Evolutionary conservation across 306 rosid species (phyloP).

Genomic region (Aeschynomene evenia): DNA sequence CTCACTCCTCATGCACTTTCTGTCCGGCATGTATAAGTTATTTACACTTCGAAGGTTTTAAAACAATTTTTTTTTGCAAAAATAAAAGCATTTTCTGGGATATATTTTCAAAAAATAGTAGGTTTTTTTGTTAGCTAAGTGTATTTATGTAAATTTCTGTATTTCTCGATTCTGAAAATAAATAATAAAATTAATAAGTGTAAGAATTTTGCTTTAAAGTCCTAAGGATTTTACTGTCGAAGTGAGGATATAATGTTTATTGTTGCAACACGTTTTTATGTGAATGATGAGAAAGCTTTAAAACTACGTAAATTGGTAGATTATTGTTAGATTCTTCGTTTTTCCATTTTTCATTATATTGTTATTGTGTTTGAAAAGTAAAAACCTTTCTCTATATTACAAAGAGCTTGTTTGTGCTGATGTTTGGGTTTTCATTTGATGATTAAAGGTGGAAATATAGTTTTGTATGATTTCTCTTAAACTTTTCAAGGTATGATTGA

Average conservation of each 20-base stretch:
- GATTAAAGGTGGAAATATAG: conserved; percentile 5
- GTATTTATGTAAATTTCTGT: too few species aligned
- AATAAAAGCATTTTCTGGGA: too few species aligned
- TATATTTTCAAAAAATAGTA: too few species aligned
- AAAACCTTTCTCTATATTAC: background rate
- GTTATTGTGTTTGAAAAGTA: background rate
- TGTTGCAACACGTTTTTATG: background rate
- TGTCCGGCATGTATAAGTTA: too few species aligned
- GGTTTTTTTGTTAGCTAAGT: too few species aligned
- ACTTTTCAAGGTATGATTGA: background rate
- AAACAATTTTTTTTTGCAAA: too few species aligned
- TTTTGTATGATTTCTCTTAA: background rate
- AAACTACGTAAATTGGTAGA: conserved; percentile 6
- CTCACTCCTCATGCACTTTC: too few species aligned
- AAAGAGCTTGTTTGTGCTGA: background rate
- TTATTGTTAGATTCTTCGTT: conserved; percentile 1
- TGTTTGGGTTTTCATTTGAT: background rate
- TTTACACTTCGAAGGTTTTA: too few species aligned
- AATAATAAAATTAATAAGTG: background rate
- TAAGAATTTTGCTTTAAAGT: too few species aligned
- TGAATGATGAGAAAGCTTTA: background rate
- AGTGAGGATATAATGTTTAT: background rate
- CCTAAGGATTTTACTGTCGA: conserved; percentile 7
- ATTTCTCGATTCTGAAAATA: too few species aligned
- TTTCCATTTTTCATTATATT: background rate